phyloP scores from a whole-genome alignment of 352 stramenopile species.

The Phytophthora constricta region DNA sequence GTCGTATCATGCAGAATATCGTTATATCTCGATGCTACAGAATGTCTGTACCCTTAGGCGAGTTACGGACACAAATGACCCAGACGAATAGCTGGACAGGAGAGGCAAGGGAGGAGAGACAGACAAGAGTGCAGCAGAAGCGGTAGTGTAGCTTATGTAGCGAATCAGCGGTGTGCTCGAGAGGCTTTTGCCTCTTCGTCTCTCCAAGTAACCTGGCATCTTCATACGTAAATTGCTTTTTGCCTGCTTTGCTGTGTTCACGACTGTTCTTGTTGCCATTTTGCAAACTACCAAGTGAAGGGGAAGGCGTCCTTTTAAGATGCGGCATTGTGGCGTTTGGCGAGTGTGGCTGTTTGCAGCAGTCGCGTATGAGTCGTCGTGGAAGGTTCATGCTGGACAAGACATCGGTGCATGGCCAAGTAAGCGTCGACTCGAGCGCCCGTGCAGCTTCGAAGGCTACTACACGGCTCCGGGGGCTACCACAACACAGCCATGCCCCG shows the following conservation, averaged over 20 bases:
- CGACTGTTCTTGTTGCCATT: neutral
- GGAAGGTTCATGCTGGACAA: slow-evolving; percentile 10
- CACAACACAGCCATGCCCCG: slow-evolving; percentile 52
- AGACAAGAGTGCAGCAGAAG: slow-evolving; percentile 30
- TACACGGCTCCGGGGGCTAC: slow-evolving; percentile 46
- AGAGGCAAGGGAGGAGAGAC: slow-evolving; percentile 10
- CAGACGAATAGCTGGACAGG: slow-evolving; percentile 5
- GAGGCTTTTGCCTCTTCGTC: slow-evolving; percentile 17
- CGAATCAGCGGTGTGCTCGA: slow-evolving; percentile 31
- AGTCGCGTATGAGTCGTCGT: neutral
- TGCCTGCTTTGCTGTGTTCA: slow-evolving; percentile 1
- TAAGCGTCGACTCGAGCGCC: slow-evolving; percentile 15
- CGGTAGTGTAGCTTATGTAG: slow-evolving; percentile 50
- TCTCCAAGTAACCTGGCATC: slow-evolving; percentile 38
- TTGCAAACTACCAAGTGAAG: too few species aligned
- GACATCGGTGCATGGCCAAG: slow-evolving; percentile 5
- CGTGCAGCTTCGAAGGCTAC: slow-evolving; percentile 60
- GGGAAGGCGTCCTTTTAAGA: neutral
- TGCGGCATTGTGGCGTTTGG: slow-evolving; percentile 11
- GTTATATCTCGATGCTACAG: too few species aligned
- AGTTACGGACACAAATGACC: too few species aligned
- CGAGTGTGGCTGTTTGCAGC: slow-evolving; percentile 1
- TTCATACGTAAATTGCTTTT: slow-evolving; percentile 50
- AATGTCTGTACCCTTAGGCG: too few species aligned
- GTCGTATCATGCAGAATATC: too few species aligned